A percentile compares a stretch with the other conserved stretches of the same genome.
phyloP scores from a whole-genome alignment of 2,329 filamentous ascomycete genomes.

The Arachnopeziza araneosa region DNA sequence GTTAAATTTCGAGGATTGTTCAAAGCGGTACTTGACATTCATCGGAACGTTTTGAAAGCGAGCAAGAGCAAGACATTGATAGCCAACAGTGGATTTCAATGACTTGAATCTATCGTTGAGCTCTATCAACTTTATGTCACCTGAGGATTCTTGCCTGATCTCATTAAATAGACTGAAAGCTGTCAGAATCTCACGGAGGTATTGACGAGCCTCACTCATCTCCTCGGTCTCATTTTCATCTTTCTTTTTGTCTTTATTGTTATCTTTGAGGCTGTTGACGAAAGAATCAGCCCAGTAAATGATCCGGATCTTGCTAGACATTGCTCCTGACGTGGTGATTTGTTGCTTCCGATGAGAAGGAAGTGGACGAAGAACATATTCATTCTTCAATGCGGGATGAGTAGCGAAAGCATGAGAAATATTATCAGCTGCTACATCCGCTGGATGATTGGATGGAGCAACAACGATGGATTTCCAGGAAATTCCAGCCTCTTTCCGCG shows the following conservation, averaged over 20 bases:
- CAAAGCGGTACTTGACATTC: background rate
- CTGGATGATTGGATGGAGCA: background rate
- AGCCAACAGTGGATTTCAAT: background rate
- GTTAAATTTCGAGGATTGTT: background rate
- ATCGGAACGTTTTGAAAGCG: background rate
- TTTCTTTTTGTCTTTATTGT: background rate
- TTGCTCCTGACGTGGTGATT: background rate
- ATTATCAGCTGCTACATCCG: background rate
- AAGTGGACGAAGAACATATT: background rate
- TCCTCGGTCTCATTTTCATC: background rate
- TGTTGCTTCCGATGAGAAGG: background rate
- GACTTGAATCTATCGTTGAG: background rate
- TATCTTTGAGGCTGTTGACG: background rate
- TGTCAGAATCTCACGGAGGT: background rate
- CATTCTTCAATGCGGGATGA: background rate
- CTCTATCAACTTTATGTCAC: background rate
- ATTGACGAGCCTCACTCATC: background rate
- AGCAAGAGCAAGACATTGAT: background rate
- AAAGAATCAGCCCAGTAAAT: background rate
- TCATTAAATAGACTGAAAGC: background rate
- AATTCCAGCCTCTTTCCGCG: background rate
- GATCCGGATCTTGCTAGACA: background rate
- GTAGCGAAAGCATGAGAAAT: background rate
- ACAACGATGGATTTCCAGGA: background rate
- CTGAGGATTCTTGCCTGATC: background rate